Conservation (phyloP, 805 yeast species). For the Ogataea parapolymorpha region DNA sequence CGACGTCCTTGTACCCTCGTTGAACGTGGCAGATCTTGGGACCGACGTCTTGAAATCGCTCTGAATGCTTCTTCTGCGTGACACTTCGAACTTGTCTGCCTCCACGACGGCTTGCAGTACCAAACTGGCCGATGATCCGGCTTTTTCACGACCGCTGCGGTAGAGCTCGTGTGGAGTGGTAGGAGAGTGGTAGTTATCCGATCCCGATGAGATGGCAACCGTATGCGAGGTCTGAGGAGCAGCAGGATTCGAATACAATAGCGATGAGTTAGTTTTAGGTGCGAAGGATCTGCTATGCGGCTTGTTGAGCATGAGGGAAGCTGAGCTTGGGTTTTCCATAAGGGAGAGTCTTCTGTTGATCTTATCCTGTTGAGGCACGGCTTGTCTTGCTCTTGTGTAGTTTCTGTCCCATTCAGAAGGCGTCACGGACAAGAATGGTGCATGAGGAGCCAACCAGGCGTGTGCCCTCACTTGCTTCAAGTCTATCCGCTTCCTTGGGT, state of each 20-base stretch:
- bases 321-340: conserved; percentile 43
- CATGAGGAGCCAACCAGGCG: conserved; percentile 85
- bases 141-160: conserved; percentile 24
- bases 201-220: conserved; percentile 32
- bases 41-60: conserved; percentile 17
- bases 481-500: conserved; percentile 72
- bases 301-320: conserved; percentile 35
- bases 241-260: conserved; percentile 50
- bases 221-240: conserved; percentile 63
- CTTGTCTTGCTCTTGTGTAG: conserved; percentile 39
- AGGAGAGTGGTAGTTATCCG: conserved; percentile 23
- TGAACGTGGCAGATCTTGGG: conserved; percentile 35
- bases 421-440: conserved; percentile 74
- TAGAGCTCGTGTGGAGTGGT: conserved; percentile 14
- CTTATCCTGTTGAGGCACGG: conserved; percentile 23
- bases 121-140: conserved; percentile 54
- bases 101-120: conserved; percentile 74
- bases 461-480: conserved; percentile 73
- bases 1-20: conserved; percentile 12
- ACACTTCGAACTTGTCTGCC: conserved; percentile 44
- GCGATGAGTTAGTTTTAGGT: conserved; percentile 36
- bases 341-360: conserved; percentile 39
- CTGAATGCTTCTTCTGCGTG: conserved; percentile 32
- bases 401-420: conserved; percentile 88
- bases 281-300: conserved; percentile 35